These are phyloP conservation scores for Talaromyces sp. DNA, from an alignment of 2,329 filamentous ascomycete genomes.

Conservation along the genomic window DNA sequence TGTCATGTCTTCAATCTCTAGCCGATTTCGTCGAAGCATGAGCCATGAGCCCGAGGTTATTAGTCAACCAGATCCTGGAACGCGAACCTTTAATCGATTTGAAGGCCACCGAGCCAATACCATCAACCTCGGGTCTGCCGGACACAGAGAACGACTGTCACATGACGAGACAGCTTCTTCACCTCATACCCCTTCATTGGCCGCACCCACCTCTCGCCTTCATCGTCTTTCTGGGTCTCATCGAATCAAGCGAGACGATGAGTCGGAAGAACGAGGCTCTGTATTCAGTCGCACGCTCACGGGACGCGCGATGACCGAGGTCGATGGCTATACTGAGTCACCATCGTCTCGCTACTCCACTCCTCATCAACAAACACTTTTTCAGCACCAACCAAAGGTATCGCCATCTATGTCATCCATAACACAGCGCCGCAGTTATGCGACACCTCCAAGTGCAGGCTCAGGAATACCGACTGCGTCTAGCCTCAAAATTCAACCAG, in stretches of 20 bases:
- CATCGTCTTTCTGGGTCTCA: slow-evolving; percentile 40
- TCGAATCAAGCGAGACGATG: slow-evolving; percentile 35
- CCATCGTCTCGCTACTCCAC: slow-evolving; percentile 25
- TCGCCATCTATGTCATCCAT: slow-evolving; percentile 31
- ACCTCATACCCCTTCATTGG: slow-evolving; percentile 26
- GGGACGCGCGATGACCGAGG: slow-evolving; percentile 44
- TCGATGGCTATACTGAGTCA: slow-evolving; percentile 27
- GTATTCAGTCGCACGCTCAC: slow-evolving; percentile 35
- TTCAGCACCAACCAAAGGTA: slow-evolving; percentile 26
- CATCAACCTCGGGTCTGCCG: slow-evolving; percentile 26
- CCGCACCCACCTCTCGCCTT: slow-evolving; percentile 36
- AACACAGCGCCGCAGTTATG: slow-evolving; percentile 37
- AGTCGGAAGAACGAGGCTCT: slow-evolving; percentile 30
- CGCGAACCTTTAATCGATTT: slow-evolving; percentile 33
- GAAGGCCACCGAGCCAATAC: slow-evolving; percentile 42
- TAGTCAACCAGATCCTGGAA: slow-evolving; percentile 23
- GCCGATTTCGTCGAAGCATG: slow-evolving; percentile 34
- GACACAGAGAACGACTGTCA: slow-evolving; percentile 22
- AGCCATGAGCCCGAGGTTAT: slow-evolving; percentile 39
- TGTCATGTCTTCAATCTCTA: slow-evolving; percentile 26
- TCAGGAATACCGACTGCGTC: slow-evolving; percentile 35
- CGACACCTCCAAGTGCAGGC: slow-evolving; percentile 26
- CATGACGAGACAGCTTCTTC: slow-evolving; percentile 29
- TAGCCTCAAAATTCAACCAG: slow-evolving; percentile 40
- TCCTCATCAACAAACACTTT: slow-evolving; percentile 20